Conservation (phyloP, 78 protist genomes). For the Ministeria vibrans region DNA sequence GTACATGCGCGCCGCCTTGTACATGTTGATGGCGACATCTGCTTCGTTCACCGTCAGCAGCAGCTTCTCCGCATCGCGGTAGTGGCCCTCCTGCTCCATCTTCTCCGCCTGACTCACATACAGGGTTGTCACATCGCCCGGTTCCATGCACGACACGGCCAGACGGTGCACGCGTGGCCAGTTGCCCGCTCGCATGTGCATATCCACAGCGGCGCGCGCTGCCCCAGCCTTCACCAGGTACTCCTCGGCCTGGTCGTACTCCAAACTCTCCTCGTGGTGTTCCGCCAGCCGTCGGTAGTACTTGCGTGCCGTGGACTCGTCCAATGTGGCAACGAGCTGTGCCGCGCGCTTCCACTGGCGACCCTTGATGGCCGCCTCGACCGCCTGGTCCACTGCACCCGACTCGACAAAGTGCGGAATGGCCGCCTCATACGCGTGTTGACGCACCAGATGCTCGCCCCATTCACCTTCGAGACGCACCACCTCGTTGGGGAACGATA, state of each 20-base stretch:
- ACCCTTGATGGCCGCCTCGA: conserved; percentile 62
- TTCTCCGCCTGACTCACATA: conserved; percentile 49
- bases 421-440: conserved; percentile 59
- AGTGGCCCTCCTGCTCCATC: conserved; percentile 53
- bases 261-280: conserved; percentile 16
- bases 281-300: conserved; percentile 38
- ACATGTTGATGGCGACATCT: conserved; percentile 80
- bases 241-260: neutral
- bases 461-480: conserved; percentile 41
- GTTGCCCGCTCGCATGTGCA: conserved; percentile 51
- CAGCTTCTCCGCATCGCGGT: conserved; percentile 55
- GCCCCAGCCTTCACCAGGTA: neutral
- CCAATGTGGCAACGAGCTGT: conserved; percentile 23
- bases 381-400: conserved; percentile 51
- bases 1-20: conserved; percentile 54
- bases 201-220: conserved; percentile 52
- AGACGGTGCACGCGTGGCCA: conserved; percentile 58
- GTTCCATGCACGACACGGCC: conserved; percentile 28
- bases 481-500: conserved; percentile 42
- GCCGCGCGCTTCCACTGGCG: conserved; percentile 68
- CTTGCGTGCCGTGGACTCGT: conserved; percentile 39
- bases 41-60: conserved; percentile 44
- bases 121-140: conserved; percentile 18
- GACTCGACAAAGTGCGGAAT: conserved; percentile 74
- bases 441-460: conserved; percentile 65